phyloP scores from a whole-genome alignment of 345 rosid genomes.

The Salix caprea region DNA sequence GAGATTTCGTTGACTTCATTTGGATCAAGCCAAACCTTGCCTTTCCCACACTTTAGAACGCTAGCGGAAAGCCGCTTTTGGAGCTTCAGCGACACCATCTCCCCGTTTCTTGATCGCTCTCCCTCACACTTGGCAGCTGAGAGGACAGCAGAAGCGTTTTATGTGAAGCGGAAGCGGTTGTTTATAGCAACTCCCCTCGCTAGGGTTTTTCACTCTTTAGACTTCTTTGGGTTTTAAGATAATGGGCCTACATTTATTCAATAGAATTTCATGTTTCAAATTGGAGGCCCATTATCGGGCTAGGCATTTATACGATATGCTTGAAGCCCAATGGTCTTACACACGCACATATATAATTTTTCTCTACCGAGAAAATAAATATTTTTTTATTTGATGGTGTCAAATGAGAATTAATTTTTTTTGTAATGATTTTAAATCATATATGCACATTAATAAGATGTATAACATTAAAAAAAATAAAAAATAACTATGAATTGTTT shows the following conservation, averaged over 20 bases:
- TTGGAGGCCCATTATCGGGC: not conserved
- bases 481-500: too few relatives aligned
- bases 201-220: not conserved
- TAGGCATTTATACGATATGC: too few relatives aligned
- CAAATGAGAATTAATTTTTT: too few relatives aligned
- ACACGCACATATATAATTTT: too few relatives aligned
- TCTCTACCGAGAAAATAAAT: too few relatives aligned
- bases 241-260: not conserved
- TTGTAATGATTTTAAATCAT: too few relatives aligned
- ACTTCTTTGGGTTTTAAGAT: not conserved
- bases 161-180: not conserved
- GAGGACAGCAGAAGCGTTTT: not conserved
- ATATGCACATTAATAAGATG: too few relatives aligned
- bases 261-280: not conserved
- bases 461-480: too few relatives aligned
- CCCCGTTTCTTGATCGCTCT: not conserved
- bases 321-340: too few relatives aligned
- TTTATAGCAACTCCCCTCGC: not conserved
- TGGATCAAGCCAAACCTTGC: constrained; percentile 73
- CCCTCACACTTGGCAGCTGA: not conserved
- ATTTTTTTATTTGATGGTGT: too few relatives aligned
- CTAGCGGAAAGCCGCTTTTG: constrained; percentile 77
- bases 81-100: constrained; percentile 81
- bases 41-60: constrained; percentile 62
- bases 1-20: constrained; percentile 61